Base-by-base conservation (phyloP, 2,329 filamentous ascomycete genomes). In the Fusarium tricinctum region DNA sequence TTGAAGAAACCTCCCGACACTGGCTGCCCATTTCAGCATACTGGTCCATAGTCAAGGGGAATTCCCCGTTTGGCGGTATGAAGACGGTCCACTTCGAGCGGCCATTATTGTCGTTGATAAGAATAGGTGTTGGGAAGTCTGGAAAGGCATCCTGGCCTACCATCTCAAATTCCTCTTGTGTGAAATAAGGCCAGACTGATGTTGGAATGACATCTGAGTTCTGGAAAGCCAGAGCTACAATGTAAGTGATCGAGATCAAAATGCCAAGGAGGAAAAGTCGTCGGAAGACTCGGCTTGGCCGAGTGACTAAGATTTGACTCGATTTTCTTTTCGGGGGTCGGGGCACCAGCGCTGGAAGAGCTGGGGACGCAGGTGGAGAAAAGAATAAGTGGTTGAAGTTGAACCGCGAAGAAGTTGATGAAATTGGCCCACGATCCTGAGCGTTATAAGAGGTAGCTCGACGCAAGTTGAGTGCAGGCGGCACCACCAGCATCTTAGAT, bases 31-130 rank as follows among this genome's bases (percentile, higher is more conserved):
- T 90, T 42, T 90, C 86, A 15, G 83, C 79, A 74, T 96, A 96
- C 65, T 93, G 86, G 12, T 84, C 78, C 20, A 87, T 85, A 1
- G 83, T 78, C 4, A 96, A 78, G 2, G 93, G 93, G 63, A 95
- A 95, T 5, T 83, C 81, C 45, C 85, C 82, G 58, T 84, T 84
- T 8, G 85, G 82, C 1, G 93, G 93, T 38, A 97, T 94, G 2
- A 88, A 93, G 13, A 97, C 86, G 0, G 93, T 96, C 93, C 93
- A 97, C 76, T 87, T 90, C 13, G 88, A 82, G 51, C 84, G 85
- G 5, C 91, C 91, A 44, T 83, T 82, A 26, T 82, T 80, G 78
- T 94, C 91, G 15, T 85, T 87, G 45, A 94, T 83, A 8, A 92
- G 84, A 20, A 96, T 84, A 0, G 92, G 91, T 1, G 90, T 91